phyloP scores from a whole-genome alignment of 139 green algal genomes.

The Chlorella sorokiniana region DNA sequence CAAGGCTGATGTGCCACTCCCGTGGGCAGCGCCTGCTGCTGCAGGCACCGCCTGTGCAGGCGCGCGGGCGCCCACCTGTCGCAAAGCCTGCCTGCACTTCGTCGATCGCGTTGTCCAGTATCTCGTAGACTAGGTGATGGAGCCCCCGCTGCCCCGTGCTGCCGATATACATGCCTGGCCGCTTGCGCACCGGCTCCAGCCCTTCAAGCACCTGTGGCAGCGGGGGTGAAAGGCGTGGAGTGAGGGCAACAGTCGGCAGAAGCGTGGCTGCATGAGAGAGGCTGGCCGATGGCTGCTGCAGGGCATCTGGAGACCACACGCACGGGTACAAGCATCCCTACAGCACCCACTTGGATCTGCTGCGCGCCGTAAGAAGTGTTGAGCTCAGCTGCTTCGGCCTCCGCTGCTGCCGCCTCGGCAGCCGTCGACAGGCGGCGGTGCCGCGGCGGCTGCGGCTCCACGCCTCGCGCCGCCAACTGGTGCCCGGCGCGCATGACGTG shows the following conservation, averaged over 20 bases:
- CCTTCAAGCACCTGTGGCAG: conserved; percentile 89
- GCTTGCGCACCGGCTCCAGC: conserved; percentile 96
- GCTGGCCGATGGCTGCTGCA: too few species aligned
- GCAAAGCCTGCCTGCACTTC: conserved; percentile 90
- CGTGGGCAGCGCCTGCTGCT: too few species aligned
- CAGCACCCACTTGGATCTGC: conserved; percentile 43
- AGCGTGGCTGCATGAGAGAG: too few species aligned
- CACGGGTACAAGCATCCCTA: too few species aligned
- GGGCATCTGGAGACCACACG: too few species aligned
- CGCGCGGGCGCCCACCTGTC: conserved; percentile 8
- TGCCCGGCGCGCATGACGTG: not conserved
- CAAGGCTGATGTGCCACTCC: too few species aligned
- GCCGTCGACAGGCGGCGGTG: not conserved
- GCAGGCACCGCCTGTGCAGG: not conserved
- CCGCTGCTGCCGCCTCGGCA: not conserved
- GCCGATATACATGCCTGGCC: conserved; percentile 99
- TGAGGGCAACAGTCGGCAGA: not conserved
- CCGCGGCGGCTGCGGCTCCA: conserved; percentile 2
- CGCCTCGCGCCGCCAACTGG: not conserved
- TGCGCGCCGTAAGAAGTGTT: conserved; percentile 30
- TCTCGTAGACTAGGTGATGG: conserved; percentile 98
- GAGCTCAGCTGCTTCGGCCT: not conserved
- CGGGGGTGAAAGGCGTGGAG: not conserved
- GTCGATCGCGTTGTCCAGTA: conserved; percentile 97
- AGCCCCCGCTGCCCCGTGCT: conserved; percentile 89